These are phyloP conservation scores for Centrapalus pauciflorus DNA, from an alignment of 129 eudicot genomes.

Conservation along the genomic window DNA sequence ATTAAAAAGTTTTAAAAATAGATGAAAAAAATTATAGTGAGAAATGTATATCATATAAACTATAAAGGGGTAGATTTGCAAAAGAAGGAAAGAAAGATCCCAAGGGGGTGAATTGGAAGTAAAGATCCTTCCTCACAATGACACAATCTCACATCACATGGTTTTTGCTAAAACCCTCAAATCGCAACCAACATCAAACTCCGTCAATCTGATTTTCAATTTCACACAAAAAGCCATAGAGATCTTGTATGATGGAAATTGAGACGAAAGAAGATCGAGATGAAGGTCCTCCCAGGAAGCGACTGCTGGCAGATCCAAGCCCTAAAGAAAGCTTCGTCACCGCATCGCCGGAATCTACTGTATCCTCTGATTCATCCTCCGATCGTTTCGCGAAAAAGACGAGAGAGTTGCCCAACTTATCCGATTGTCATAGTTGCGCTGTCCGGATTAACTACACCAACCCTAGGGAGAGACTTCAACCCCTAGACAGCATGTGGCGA, in stretches of 20 bases:
- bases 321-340: constrained; percentile 25
- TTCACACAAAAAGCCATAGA: background rate
- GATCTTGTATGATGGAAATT: constrained; percentile 5
- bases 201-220: background rate
- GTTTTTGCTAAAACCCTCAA: constrained; percentile 18
- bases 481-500: constrained; percentile 75
- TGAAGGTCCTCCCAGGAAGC: constrained; percentile 33
- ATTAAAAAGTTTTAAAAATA: no score
- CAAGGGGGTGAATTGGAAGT: background rate
- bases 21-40: background rate
- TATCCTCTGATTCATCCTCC: constrained; percentile 38
- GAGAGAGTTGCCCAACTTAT: constrained; percentile 65
- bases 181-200: background rate
- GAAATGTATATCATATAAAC: background rate
- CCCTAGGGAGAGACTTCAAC: constrained; percentile 63
- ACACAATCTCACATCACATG: no score
- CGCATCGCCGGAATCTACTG: constrained; percentile 31
- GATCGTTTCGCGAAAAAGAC: constrained; percentile 44
- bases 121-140: background rate
- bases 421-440: constrained; percentile 68
- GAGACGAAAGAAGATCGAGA: background rate
- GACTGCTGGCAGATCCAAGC: constrained; percentile 33
- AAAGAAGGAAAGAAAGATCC: constrained; percentile 11
- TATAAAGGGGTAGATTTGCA: constrained; percentile 10
- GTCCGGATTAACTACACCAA: constrained; percentile 41